Evolutionary conservation across 805 yeast genomes (phyloP), one percentile per base, ranked within the genome.

Genomic region (Limtongia smithiae): DNA sequence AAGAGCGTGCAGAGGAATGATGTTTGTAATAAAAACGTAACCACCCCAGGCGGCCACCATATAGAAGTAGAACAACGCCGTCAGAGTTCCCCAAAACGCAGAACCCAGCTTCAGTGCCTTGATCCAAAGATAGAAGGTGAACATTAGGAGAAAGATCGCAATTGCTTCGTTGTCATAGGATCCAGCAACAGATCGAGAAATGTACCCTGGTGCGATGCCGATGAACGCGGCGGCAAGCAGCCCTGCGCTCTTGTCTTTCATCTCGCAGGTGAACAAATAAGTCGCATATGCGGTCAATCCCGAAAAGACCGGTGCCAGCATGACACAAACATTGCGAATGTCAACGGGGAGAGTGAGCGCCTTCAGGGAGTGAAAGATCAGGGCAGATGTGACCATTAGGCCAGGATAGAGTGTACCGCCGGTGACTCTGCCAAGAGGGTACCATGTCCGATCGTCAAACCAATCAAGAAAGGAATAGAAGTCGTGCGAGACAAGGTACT

Each of bases 41-140:
- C 99, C 99, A 74, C 99, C 99, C 97, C 99, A 90, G 11, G 99
- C 98, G 41, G 95, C 82, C 44, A 93, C 99, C 99, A 93, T 93
- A 76, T 93, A 93, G 70, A 94, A 93, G 73, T 94, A 93, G 62
- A 82, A 84, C 30, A 88, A 66, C 1, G 98, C 95, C 25, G 97
- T 81, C 60, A 84, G 71, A 2, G 91, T 74, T 9, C 88, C 93
- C 74, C 82, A 87, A 58, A 86, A 76, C 15, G 90, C 81, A 1
- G 96, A 86, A 39, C 98, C 99, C 34, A 84, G 74, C 68, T 91
- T 91, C 68, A 87, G 78, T 11, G 96, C 83, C 71, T 89, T 90
- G 69, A 93, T 84, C 99, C 99, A 93, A 52, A 88, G 77, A 75
- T 81, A 90, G 68, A 94, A 93, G 4, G 98, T 87, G 31, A 90